Evolutionary conservation across 345 rosid species (phyloP), one percentile per base, ranked within the genome.

Genomic region (Populus alba): DNA sequence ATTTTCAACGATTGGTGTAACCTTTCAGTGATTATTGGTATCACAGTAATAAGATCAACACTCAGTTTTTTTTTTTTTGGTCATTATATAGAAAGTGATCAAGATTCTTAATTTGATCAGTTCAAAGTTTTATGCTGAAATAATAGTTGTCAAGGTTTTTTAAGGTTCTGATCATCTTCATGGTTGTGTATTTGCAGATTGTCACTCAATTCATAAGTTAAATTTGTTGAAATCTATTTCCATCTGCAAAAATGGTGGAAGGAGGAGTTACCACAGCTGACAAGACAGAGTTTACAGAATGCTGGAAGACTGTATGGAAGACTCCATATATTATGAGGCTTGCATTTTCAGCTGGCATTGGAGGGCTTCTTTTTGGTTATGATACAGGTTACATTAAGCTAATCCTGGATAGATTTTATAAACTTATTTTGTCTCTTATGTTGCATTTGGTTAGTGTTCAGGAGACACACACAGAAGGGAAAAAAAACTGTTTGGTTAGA

Each of bases 311-410:
- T 18, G 81, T 85, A 65, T 86, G 92, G 92, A 84, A 79, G 79
- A 89, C 90, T 3, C 98, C 98, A 39, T 97, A 91, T 75, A 92
- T 97, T 22, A 87, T 89, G 93, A 84, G 90, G 53, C 97, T 97
- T 17, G 92, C 98, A 8, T 86, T 94, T 43, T 87, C 97, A 1
- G 99, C 98, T 1, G 99, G 98, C 31, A 89, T 97, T 70, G 99
- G 99, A 27, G 98, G 99, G 17, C 88, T 97, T 66, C 89, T 92
- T 71, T 97, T 97, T 71, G 99, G 99, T 3, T 97, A 97, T 75
- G 99, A 97, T 73, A 97, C 99, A 33, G 99, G 99, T 77, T 78
- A 73, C 35, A 20, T 71, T 20, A 5, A 31, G 4, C 2, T 11
- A 33, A 0, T 2, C 41, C 1, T 6, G 38, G 38, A 27, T 65